Percentiles rank a stretch among this genome's conserved stretches.
Conservation (phyloP, 768 basidiomycete genomes). For the Trametes cinnabarina region DNA sequence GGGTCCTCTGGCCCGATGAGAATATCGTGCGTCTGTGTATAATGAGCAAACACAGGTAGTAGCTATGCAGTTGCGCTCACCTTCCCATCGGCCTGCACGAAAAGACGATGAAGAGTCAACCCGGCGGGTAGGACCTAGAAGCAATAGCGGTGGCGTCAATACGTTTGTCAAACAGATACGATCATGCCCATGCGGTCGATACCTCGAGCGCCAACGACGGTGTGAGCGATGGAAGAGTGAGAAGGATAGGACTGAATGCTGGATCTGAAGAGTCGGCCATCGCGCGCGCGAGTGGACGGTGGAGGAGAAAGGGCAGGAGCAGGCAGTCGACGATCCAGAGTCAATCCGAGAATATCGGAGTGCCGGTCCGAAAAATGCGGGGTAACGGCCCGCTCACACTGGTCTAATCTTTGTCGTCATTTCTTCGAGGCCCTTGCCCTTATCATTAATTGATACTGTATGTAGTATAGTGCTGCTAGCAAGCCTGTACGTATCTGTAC, state of each 20-base stretch:
- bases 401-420: conserved; percentile 5
- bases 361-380: not conserved
- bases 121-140: conserved; percentile 62
- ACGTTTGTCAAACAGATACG: no score
- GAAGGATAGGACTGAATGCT: conserved; percentile 47
- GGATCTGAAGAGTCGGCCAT: conserved; percentile 19
- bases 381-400: not conserved
- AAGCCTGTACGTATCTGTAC: no score
- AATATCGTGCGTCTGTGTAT: conserved; percentile 65
- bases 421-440: conserved; percentile 7
- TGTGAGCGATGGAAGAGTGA: conserved; percentile 53
- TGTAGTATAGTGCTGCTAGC: no score
- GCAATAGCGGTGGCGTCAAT: conserved; percentile 11
- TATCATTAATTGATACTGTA: no score
- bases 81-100: conserved; percentile 63
- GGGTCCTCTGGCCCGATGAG: conserved; percentile 71
- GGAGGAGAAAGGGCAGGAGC: not conserved
- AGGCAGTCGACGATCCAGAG: not conserved
- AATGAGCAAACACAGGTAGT: not conserved
- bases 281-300: not conserved
- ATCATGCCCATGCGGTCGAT: no score
- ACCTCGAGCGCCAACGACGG: conserved; percentile 67
- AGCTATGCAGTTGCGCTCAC: conserved; percentile 33
- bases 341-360: conserved; percentile 1
- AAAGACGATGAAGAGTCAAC: conserved; percentile 64